Evolutionary conservation across 2,329 filamentous ascomycete species (phyloP).

Genomic region (Penicillium sp.): DNA sequence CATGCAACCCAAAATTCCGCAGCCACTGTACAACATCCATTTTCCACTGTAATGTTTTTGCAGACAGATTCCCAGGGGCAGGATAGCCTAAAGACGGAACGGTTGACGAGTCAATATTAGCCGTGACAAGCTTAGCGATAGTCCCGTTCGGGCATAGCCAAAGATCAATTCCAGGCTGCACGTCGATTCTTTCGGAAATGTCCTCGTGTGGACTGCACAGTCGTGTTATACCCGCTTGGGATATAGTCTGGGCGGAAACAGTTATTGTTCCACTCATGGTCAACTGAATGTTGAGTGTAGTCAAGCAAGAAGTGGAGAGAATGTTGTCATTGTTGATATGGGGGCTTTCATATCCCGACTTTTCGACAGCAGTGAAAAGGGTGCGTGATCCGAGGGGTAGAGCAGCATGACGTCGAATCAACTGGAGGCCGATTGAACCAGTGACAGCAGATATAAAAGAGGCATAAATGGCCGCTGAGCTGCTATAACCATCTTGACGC

Average conservation of each 20-base stretch:
- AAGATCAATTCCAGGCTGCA: constrained; percentile 33
- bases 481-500: constrained; percentile 32
- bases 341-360: constrained; percentile 30
- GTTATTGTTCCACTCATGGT: constrained; percentile 38
- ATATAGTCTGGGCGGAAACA: constrained; percentile 36
- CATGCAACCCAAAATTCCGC: constrained; percentile 35
- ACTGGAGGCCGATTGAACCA: constrained; percentile 37
- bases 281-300: constrained; percentile 39
- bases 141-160: constrained; percentile 44
- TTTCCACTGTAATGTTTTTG: constrained; percentile 37
- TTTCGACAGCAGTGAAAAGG: constrained; percentile 37
- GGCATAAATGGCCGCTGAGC: constrained; percentile 38
- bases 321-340: constrained; percentile 27
- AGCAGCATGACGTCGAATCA: constrained; percentile 36
- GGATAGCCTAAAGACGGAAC: constrained; percentile 23
- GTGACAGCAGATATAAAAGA: constrained; percentile 42
- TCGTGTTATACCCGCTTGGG: constrained; percentile 37
- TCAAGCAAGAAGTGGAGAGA: constrained; percentile 31
- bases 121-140: constrained; percentile 34
- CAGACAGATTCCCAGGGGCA: constrained; percentile 9
- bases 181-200: constrained; percentile 14
- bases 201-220: constrained; percentile 26
- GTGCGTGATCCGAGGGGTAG: constrained; percentile 43
- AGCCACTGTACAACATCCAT: constrained; percentile 38
- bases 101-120: constrained; percentile 21